A percentile compares a stretch with the other conserved stretches of the same genome.
These are phyloP conservation scores for Aspergillus sp. DNA, from an alignment of 2,329 filamentous ascomycete genomes.

Conservation along the genomic window DNA sequence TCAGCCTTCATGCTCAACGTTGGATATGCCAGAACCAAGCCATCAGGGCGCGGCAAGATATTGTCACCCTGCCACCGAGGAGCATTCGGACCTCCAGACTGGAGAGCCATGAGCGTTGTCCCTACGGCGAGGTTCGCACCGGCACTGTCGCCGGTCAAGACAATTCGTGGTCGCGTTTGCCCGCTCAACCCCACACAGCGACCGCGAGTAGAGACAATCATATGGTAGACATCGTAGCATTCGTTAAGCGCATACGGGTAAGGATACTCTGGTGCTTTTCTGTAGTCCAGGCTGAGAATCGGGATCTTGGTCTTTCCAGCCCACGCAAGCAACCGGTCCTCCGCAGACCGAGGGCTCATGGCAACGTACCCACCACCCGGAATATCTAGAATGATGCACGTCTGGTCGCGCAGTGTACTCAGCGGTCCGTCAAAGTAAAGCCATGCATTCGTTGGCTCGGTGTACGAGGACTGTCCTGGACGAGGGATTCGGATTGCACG, in stretches of 20 bases:
- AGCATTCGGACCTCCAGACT: constrained; percentile 62
- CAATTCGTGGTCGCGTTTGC: constrained; percentile 62
- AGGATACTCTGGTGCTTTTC: constrained; percentile 79
- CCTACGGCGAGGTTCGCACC: constrained; percentile 79
- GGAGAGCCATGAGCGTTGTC: constrained; percentile 84
- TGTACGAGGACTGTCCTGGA: constrained; percentile 76
- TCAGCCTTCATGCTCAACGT: constrained; percentile 95
- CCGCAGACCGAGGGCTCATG: constrained; percentile 91
- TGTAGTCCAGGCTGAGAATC: constrained; percentile 86
- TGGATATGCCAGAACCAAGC: constrained; percentile 83
- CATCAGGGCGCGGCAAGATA: constrained; percentile 71
- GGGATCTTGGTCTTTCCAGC: constrained; percentile 85
- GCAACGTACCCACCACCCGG: constrained; percentile 95
- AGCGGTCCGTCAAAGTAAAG: constrained; percentile 91
- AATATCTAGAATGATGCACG: constrained; percentile 79
- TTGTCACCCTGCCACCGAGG: constrained; percentile 57
- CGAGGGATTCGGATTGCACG: constrained; percentile 80
- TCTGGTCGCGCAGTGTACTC: constrained; percentile 71
- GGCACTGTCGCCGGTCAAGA: constrained; percentile 77
- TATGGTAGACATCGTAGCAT: constrained; percentile 81
- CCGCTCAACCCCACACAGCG: constrained; percentile 74
- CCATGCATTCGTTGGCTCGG: constrained; percentile 80
- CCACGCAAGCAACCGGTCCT: constrained; percentile 93
- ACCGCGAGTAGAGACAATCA: constrained; percentile 69
- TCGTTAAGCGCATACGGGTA: constrained; percentile 86